phyloP scores from a whole-genome alignment of 2,329 filamentous ascomycete genomes.

The Pyrenophora teres region DNA sequence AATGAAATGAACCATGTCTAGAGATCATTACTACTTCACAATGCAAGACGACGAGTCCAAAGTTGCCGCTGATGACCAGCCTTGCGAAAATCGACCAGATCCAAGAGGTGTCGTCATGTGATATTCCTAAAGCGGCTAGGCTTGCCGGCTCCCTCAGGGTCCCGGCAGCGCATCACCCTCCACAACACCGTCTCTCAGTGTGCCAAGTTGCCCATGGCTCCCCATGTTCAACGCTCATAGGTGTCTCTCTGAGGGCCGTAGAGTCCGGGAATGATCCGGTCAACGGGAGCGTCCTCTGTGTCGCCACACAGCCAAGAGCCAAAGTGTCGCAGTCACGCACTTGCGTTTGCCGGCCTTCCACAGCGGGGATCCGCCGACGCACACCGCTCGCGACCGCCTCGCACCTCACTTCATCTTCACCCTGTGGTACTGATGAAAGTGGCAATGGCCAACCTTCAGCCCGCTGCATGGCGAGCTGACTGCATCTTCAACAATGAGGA shows the following conservation, averaged over 20 bases:
- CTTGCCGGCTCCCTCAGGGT: conserved; percentile 3
- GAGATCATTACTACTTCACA: background rate
- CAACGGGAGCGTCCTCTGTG: conserved; percentile 21
- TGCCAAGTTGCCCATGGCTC: conserved; percentile 24
- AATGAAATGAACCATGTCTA: background rate
- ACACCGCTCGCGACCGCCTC: conserved; percentile 20
- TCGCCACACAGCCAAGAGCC: conserved; percentile 18
- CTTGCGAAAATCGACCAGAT: background rate
- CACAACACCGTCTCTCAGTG: background rate
- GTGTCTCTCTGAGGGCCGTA: conserved; percentile 4
- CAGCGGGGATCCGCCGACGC: conserved; percentile 17
- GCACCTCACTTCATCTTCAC: conserved; percentile 29
- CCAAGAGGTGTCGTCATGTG: conserved; percentile 9
- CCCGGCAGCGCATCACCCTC: background rate
- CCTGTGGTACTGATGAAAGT: conserved; percentile 11
- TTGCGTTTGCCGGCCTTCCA: conserved; percentile 25
- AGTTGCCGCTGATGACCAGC: background rate
- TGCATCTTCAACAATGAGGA: conserved; percentile 5
- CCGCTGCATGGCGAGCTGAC: background rate
- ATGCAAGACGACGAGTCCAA: background rate
- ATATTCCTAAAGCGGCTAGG: background rate
- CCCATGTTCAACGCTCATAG: conserved; percentile 22
- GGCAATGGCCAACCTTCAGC: background rate
- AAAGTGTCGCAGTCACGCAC: conserved; percentile 23
- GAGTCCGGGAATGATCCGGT: conserved; percentile 26